A percentile compares a stretch with the other conserved stretches of the same genome.
Conservation (phyloP, 129 eudicot genomes). For the Centrapalus pauciflorus region DNA sequence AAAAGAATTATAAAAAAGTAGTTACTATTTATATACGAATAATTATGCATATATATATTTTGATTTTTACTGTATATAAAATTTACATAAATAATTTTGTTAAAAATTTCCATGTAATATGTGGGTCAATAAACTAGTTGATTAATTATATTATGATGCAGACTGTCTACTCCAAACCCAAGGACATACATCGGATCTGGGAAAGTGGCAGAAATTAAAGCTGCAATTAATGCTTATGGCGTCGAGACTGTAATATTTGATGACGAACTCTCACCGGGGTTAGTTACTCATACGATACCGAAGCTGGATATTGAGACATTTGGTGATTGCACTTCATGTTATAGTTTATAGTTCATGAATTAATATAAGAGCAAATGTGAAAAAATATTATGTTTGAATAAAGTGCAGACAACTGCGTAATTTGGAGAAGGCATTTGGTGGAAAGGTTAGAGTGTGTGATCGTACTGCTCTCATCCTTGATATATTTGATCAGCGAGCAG, state of each 20-base stretch:
- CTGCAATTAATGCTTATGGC: constrained; percentile 66
- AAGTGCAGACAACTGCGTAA: constrained; percentile 82
- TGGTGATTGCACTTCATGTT: no score
- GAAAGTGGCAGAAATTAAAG: constrained; percentile 85
- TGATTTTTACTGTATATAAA: no score
- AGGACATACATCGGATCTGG: constrained; percentile 95
- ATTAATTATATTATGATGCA: constrained; percentile 35
- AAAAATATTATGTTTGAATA: constrained; percentile 5
- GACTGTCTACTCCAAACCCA: constrained; percentile 70
- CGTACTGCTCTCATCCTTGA: constrained; percentile 96
- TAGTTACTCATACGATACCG: constrained; percentile 25
- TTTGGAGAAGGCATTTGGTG: constrained; percentile 90
- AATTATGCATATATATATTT: no score
- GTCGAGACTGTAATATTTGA: constrained; percentile 94
- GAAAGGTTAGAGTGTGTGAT: constrained; percentile 88
- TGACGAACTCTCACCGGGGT: constrained; percentile 99
- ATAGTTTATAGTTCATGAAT: not conserved
- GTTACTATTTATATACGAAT: no score
- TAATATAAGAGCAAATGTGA: not conserved
- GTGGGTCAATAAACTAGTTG: no score
- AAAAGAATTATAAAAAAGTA: no score
- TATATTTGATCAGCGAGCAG: constrained; percentile 93
- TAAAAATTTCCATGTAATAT: no score
- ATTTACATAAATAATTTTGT: no score
- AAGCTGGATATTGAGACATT: no score